phyloP scores from a whole-genome alignment of 495 filamentous ascomycete genomes.

The Penicillium turbatum region DNA sequence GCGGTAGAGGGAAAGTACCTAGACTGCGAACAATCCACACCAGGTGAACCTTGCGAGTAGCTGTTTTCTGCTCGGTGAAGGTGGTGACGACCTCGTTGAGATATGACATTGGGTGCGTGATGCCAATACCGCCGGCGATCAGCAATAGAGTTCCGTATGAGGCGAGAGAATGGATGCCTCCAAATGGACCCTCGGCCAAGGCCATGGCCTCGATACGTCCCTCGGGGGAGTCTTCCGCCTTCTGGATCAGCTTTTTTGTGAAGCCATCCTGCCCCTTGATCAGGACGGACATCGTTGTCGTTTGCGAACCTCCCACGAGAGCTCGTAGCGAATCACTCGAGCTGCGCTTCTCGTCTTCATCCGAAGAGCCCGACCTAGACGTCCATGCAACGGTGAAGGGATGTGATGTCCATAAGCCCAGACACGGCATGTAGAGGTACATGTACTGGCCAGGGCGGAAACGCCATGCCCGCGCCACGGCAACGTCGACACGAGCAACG shows the following conservation, averaged over 20 bases:
- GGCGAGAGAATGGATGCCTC: constrained; percentile 47
- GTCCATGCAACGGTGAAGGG: constrained; percentile 57
- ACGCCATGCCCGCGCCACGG: constrained; percentile 45
- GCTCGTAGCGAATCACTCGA: constrained; percentile 34
- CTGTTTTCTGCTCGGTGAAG: constrained; percentile 35
- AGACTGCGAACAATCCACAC: constrained; percentile 42
- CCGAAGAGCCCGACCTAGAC: constrained; percentile 12
- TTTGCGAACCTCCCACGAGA: constrained; percentile 29
- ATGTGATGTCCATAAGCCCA: constrained; percentile 52
- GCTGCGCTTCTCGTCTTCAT: constrained; percentile 25
- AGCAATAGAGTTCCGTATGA: constrained; percentile 54
- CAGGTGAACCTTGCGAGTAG: constrained; percentile 40
- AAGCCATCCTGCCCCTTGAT: constrained; percentile 53
- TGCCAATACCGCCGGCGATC: constrained; percentile 56
- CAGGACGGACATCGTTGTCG: constrained; percentile 47
- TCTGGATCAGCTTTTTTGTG: constrained; percentile 48
- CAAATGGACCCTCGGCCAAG: constrained; percentile 54
- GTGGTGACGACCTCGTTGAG: constrained; percentile 46
- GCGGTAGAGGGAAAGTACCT: constrained; percentile 21
- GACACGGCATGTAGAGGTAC: constrained; percentile 51
- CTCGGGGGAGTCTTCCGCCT: constrained; percentile 36
- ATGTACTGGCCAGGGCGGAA: constrained; percentile 52
- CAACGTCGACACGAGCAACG: constrained; percentile 47
- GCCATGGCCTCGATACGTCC: constrained; percentile 43
- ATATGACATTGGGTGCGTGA: constrained; percentile 56